Percentiles rank a stretch among this genome's conserved stretches.
Conservation (phyloP, 164 flowering plant species). For the Amborella trichopoda region DNA sequence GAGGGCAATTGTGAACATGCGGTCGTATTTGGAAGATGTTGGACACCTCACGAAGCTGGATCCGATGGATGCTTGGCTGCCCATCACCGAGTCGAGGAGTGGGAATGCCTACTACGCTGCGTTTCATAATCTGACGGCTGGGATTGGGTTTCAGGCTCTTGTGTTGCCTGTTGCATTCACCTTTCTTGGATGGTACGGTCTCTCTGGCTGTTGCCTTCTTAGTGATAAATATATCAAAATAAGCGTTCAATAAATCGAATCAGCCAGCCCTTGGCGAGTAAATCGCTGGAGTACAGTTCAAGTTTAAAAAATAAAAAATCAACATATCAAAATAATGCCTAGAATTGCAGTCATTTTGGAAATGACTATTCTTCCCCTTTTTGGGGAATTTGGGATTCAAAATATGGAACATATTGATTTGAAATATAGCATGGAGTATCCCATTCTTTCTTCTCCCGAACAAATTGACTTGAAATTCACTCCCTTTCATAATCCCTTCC, state of each 20-base stretch:
- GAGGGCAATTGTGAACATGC: conserved; percentile 35
- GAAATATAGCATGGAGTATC: too few species aligned
- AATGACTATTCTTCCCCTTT: too few species aligned
- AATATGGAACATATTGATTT: too few species aligned
- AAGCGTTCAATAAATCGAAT: background rate
- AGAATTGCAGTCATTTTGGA: too few species aligned
- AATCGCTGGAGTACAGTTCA: too few species aligned
- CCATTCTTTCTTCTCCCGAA: too few species aligned
- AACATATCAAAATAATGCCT: too few species aligned
- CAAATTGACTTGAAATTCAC: too few species aligned
- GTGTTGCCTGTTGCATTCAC: conserved; percentile 68
- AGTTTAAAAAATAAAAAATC: too few species aligned
- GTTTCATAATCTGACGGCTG: conserved; percentile 58
- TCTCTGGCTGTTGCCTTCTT: background rate
- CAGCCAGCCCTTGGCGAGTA: too few species aligned
- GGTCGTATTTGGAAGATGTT: conserved; percentile 32
- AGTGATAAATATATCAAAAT: background rate
- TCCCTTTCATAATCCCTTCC: too few species aligned
- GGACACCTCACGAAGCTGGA: conserved; percentile 44
- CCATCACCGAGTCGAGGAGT: conserved; percentile 73
- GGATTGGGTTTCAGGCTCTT: conserved; percentile 75
- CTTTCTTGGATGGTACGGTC: conserved; percentile 59
- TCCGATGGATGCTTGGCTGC: conserved; percentile 68
- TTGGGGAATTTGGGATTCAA: too few species aligned
- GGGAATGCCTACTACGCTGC: conserved; percentile 60